Percentiles rank a stretch among this genome's conserved stretches.
Conservation (phyloP, 1,139 yeast species). For the Saccharomyces hybrid region DNA sequence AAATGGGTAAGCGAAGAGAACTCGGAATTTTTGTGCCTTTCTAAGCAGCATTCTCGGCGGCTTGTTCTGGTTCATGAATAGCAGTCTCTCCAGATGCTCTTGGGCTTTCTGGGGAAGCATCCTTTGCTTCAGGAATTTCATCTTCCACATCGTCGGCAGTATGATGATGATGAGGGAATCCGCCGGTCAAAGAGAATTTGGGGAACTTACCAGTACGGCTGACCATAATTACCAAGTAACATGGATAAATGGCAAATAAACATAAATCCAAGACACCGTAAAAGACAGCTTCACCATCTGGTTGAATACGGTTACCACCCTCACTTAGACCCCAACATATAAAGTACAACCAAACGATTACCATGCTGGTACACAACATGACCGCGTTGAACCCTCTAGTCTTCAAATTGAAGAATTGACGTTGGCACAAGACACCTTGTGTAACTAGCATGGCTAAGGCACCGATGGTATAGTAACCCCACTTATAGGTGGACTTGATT, state of each 20-base stretch:
- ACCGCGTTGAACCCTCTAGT: conserved; percentile 13
- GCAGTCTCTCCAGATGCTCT: conserved; percentile 1
- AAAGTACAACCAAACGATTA: conserved; percentile 43
- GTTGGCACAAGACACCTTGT: conserved; percentile 30
- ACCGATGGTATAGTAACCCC: conserved; percentile 46
- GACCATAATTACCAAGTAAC: conserved; percentile 14
- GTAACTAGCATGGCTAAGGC: conserved; percentile 37
- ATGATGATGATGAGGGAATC: conserved; percentile 31
- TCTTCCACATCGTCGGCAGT: conserved; percentile 14
- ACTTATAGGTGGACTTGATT: conserved; percentile 43
- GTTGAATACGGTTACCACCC: conserved; percentile 61
- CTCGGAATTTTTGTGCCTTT: too few species aligned
- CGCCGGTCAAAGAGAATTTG: conserved; percentile 10
- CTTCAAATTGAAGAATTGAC: conserved; percentile 15
- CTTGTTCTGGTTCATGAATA: conserved; percentile 26
- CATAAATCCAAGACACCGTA: conserved; percentile 54
- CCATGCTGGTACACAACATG: conserved; percentile 8
- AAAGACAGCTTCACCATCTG: conserved; percentile 61
- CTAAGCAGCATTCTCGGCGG: too few species aligned
- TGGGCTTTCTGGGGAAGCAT: conserved; percentile 1
- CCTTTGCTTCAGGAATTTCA: not conserved
- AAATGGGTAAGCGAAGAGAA: too few species aligned
- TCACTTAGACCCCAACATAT: conserved; percentile 57
- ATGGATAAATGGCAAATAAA: conserved; percentile 40
- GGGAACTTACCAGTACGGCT: conserved; percentile 12